These are phyloP conservation scores for Chaetomium sp. DNA, from an alignment of 2,329 filamentous ascomycete genomes.

Conservation along the genomic window DNA sequence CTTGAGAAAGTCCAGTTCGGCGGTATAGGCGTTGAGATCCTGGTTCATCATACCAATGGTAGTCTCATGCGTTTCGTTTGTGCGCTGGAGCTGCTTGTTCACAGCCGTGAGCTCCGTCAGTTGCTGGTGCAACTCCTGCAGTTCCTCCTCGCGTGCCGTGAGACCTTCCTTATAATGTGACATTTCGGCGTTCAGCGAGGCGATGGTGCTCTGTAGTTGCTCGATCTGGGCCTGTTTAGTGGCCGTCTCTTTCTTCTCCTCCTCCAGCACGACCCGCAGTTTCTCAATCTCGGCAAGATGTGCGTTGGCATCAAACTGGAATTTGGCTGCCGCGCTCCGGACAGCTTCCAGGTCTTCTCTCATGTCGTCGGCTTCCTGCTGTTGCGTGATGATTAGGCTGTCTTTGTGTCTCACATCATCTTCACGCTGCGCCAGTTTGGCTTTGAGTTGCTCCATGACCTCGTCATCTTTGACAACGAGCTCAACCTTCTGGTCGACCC, in stretches of 20 bases:
- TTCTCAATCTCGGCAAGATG: background rate
- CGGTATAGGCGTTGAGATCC: background rate
- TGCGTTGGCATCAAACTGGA: background rate
- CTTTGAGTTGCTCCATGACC: background rate
- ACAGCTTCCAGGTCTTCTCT: background rate
- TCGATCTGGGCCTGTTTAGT: background rate
- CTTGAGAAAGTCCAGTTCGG: no score
- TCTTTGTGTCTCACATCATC: background rate
- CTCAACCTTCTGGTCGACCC: background rate
- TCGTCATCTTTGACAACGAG: background rate
- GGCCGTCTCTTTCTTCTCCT: background rate
- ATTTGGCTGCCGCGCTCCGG: background rate
- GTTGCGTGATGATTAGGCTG: background rate
- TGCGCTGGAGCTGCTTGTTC: background rate
- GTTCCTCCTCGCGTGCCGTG: background rate
- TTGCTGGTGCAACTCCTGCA: background rate
- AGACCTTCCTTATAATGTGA: background rate
- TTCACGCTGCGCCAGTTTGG: background rate
- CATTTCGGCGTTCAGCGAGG: background rate
- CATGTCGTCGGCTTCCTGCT: background rate
- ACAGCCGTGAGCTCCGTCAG: background rate
- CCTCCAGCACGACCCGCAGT: background rate
- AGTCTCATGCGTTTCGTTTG: background rate
- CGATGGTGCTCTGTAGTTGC: background rate
- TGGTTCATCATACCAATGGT: background rate